A percentile compares a stretch with the other conserved stretches of the same genome.
Conservation (phyloP, 148 eudicot genomes). For the Rhododendron simsii region DNA sequence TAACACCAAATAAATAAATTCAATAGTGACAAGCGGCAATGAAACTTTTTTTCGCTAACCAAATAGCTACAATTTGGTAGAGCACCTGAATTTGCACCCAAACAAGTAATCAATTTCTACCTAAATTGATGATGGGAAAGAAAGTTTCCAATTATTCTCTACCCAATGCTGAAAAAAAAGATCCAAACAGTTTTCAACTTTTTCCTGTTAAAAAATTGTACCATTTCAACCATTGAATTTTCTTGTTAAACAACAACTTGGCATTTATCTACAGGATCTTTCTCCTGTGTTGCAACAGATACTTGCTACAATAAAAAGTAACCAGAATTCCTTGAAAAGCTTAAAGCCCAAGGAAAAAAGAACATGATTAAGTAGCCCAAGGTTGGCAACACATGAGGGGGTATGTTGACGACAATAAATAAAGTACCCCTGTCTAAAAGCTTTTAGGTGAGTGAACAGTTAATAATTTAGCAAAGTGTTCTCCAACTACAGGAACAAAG, state of each 20-base stretch:
- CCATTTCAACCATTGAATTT: not conserved
- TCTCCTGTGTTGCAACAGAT: not conserved
- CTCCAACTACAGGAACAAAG: not conserved
- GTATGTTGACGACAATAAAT: not conserved
- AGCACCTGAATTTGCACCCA: not conserved
- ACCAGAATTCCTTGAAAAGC: not conserved
- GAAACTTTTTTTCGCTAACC: not conserved
- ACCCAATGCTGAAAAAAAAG: not conserved
- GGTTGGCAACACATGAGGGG: not conserved
- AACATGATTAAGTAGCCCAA: not conserved
- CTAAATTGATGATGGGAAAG: not conserved
- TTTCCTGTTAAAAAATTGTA: not conserved
- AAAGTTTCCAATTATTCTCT: not conserved
- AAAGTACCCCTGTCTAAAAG: not conserved
- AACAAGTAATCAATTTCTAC: not conserved
- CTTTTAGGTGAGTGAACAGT: not conserved
- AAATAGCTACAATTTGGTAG: not conserved
- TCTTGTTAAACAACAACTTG: not conserved
- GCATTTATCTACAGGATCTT: not conserved
- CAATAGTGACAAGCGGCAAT: not conserved
- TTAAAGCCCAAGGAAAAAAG: not conserved
- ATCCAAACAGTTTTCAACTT: not conserved
- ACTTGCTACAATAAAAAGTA: not conserved
- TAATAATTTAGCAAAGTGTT: not conserved
- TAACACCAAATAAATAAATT: not conserved